Conservation (phyloP, 2,329 filamentous ascomycete genomes). For the Xylaria sp. region DNA sequence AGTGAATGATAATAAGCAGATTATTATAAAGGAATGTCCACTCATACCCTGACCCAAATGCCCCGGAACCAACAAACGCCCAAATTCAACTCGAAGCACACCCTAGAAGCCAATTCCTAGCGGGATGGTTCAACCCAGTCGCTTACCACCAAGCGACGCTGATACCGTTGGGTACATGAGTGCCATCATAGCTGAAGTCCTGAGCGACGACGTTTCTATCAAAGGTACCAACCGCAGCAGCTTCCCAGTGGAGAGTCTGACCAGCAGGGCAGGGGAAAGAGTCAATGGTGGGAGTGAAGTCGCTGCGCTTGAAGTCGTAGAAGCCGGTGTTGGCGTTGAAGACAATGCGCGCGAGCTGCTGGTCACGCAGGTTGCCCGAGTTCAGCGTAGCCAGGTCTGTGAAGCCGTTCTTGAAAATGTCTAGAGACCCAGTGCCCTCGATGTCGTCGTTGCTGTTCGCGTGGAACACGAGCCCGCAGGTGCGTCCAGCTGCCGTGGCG, state of each 20-base stretch:
- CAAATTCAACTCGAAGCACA: not conserved
- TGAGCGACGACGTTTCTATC: constrained; percentile 42
- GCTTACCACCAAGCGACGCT: constrained; percentile 41
- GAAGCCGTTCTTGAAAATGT: constrained; percentile 45
- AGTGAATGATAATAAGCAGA: not conserved
- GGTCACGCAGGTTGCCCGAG: constrained; percentile 43
- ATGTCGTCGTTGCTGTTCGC: constrained; percentile 36
- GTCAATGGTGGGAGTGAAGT: constrained; percentile 37
- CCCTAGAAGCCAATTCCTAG: not conserved
- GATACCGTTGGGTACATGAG: constrained; percentile 42
- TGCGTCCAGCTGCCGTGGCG: constrained; percentile 37
- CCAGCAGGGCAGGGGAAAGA: constrained; percentile 45
- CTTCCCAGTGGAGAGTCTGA: constrained; percentile 43
- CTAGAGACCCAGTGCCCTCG: constrained; percentile 36
- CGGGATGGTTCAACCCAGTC: not conserved
- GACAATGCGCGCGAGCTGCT: constrained; percentile 41
- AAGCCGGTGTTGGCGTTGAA: constrained; percentile 38
- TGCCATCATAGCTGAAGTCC: constrained; percentile 38
- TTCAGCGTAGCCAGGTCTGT: constrained; percentile 39
- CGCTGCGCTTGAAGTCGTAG: constrained; percentile 42
- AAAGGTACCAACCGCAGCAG: constrained; percentile 41
- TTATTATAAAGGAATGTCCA: constrained; percentile 11
- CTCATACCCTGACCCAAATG: not conserved
- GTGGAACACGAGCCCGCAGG: constrained; percentile 43
- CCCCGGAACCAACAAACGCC: not conserved